phyloP scores from a whole-genome alignment of 2,329 filamentous ascomycete species.

The Neonectria faginata region DNA sequence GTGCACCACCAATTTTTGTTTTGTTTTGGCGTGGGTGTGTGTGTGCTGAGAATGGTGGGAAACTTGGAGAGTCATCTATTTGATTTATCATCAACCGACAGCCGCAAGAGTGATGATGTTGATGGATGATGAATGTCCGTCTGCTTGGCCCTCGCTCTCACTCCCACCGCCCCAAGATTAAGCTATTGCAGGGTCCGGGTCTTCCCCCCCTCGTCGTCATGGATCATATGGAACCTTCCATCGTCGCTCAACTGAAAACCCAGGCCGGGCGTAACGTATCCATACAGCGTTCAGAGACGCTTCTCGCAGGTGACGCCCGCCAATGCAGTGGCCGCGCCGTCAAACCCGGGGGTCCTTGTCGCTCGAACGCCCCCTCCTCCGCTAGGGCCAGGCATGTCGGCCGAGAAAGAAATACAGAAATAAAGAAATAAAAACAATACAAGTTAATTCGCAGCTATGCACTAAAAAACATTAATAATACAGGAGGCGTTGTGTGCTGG shows the following conservation, averaged over 20 bases:
- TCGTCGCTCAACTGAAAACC: conserved; percentile 18
- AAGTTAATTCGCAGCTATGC: background rate
- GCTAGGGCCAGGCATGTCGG: conserved; percentile 2
- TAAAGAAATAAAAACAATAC: background rate
- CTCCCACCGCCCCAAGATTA: conserved; percentile 3
- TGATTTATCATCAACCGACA: background rate
- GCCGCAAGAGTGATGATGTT: too few species aligned
- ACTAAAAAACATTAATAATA: background rate
- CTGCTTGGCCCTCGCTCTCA: background rate
- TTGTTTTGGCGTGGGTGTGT: too few species aligned
- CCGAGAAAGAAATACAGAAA: too few species aligned
- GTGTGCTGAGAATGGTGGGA: background rate
- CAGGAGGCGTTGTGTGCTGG: background rate
- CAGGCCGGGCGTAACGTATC: conserved; percentile 14
- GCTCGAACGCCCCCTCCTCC: background rate
- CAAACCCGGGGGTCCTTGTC: conserved; percentile 22
- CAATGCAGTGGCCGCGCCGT: background rate
- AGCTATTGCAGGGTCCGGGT: conserved; percentile 20
- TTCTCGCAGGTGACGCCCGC: conserved; percentile 6
- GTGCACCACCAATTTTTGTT: background rate
- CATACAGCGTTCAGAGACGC: background rate
- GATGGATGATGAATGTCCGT: background rate
- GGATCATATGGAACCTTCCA: background rate
- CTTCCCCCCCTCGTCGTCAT: background rate
- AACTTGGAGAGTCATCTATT: too few species aligned